Evolutionary conservation across 2,329 filamentous ascomycete genomes (phyloP).

Genomic region (Microdochium bolleyi): DNA sequence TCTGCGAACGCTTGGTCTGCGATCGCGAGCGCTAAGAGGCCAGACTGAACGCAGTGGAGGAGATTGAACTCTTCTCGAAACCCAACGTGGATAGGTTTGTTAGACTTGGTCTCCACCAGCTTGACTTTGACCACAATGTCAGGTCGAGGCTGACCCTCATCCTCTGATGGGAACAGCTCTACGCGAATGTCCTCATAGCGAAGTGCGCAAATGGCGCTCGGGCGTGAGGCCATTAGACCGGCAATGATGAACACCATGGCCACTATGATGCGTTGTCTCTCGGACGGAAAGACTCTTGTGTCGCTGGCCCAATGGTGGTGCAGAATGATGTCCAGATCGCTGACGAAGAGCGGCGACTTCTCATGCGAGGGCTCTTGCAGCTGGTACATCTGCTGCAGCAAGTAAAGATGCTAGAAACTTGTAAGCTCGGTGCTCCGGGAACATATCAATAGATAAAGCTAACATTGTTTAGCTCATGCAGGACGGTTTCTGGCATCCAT

Average conservation of each 20-base stretch:
- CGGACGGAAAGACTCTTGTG: background rate
- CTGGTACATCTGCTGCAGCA: background rate
- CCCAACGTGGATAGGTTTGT: background rate
- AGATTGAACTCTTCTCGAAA: background rate
- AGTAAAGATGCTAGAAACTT: background rate
- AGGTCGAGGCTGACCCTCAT: background rate
- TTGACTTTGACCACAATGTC: background rate
- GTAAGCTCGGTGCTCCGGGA: background rate
- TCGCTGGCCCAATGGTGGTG: background rate
- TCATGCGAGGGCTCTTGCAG: background rate
- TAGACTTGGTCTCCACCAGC: background rate
- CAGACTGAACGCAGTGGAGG: background rate
- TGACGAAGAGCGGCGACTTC: background rate
- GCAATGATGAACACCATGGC: background rate
- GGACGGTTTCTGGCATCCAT: background rate
- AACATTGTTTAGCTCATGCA: background rate
- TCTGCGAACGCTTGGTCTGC: background rate
- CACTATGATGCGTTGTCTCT: background rate
- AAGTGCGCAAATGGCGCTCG: background rate
- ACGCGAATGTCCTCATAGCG: background rate
- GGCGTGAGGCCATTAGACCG: background rate
- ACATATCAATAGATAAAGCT: background rate
- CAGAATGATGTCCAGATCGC: background rate
- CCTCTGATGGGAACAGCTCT: background rate
- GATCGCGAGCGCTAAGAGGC: background rate